Evolutionary conservation across 805 yeast species (phyloP), one percentile per base, ranked within the genome.

Genomic region (Starmera quercuum): DNA sequence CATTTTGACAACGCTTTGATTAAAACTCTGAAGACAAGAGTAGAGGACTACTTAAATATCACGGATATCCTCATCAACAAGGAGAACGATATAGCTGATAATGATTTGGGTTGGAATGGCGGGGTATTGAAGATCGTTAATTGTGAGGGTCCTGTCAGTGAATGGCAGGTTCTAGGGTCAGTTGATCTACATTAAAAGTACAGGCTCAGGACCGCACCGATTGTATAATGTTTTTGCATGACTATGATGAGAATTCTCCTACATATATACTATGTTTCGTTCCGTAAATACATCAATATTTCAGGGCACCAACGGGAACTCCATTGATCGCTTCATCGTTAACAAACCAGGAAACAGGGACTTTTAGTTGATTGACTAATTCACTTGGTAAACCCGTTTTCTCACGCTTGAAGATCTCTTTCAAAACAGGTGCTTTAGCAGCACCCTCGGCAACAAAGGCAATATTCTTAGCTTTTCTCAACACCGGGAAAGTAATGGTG

Each of bases 361-460:
- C 67, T 32, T 59, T 58, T 29, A 76, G 54, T 12, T 71, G 70
- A 53, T 82, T 86, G 39, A 88, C 94, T 40, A 78, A 63, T 40
- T 78, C 81, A 37, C 85, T 71, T 20, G 97, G 97, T 43, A 83
- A 66, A 10, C 54, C 54, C 14, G 63, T 47, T 38, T 63, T 50
- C 32, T 63, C 61, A 35, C 66, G 56, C 36, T 64, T 73, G 58
- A 88, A 87, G 32, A 88, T 79, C 44, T 80, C 68, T 48, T 72
- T 73, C 54, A 88, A 66, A 30, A 84, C 68, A 0, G 75, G 69
- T 15, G 86, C 84, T 61, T 88, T 88, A 23, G 83, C 79, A 9
- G 81, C 79, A 38, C 97, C 97, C 55, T 84, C 88, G 12, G 95
- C 95, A 30, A 86, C 88, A 59, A 87, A 87, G 3, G 84, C 80